Base-by-base conservation (phyloP, 2,329 filamentous ascomycete genomes). In the Aspergillus unguis region DNA sequence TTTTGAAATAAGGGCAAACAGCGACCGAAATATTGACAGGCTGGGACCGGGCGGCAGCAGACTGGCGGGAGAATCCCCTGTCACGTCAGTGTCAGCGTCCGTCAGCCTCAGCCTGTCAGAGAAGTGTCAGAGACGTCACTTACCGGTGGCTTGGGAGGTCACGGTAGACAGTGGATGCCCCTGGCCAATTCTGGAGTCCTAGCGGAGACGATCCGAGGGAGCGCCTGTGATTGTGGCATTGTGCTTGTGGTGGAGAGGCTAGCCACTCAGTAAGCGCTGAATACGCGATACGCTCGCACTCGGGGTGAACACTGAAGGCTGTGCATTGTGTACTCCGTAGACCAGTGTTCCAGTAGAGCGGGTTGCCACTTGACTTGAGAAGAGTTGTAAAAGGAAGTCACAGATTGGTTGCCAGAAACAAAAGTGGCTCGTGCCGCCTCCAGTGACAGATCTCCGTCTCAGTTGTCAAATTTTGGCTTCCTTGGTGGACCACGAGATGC, bases 61-160 rank as follows among this genome's bases (percentile, higher is more conserved):
- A 28, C 17, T 29, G 29, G 23, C 4, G 38, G 47, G 31, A 29
- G 17, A 29, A 49, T 49, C 47, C 46, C 31, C 25, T 49, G 32
- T 43, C 47, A 36, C 25, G 44, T 37, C 44, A 38, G 33, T 38
- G 44, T 37, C 44, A 44, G 43, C 23, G n/a, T 43, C 33, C n/a
- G 32, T 10, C n/a, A 40, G 38, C 26, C 36, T 33, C 45, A 41
- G 36, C 36, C 45, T 49, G 47, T 49, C 47, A 48, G 36, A 43
- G 38, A 49, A 43, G 25, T 49, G 47, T 49, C 38, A 49, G 38
- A 23, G 27, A 44, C 47, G 47, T 44, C 47, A 49, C 33, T 43
- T 25, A 27, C 36, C 40, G 6, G 38, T 23, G 25, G 36, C 38
- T 43, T 48, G 35, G 33, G 25, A 23, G 42, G 44, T 38, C 29